phyloP scores from a whole-genome alignment of 768 basidiomycete species.

The Auricularia auricula-judae region DNA sequence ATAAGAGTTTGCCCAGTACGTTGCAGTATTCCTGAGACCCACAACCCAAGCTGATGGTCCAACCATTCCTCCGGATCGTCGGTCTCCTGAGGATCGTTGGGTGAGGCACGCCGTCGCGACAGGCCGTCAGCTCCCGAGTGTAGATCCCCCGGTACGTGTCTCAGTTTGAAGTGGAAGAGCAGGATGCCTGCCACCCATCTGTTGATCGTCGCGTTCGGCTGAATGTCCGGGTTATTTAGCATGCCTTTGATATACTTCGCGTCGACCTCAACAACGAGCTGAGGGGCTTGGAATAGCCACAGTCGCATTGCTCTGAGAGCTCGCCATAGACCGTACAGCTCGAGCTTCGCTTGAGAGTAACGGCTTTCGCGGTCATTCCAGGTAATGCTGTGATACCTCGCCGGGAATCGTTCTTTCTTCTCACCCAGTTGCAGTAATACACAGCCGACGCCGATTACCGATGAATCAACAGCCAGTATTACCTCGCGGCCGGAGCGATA shows the following conservation, averaged over 20 bases:
- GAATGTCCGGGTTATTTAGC: conserved; percentile 7
- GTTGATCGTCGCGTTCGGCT: conserved; percentile 6
- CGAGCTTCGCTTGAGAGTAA: conserved; percentile 30
- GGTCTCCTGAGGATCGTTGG: conserved; percentile 8
- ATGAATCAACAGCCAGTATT: conserved; percentile 16
- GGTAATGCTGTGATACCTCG: conserved; percentile 23
- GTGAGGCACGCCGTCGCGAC: conserved; percentile 12
- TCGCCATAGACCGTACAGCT: conserved; percentile 27
- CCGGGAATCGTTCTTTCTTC: conserved; percentile 9
- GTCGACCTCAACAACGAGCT: conserved; percentile 4
- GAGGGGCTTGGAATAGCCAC: conserved; percentile 16
- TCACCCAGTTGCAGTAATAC: conserved; percentile 10
- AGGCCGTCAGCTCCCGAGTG: conserved; percentile 7
- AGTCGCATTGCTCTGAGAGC: conserved; percentile 20
- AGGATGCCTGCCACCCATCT: conserved; percentile 4
- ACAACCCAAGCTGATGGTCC: not conserved
- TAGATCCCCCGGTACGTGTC: conserved; percentile 4
- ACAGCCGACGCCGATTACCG: conserved; percentile 13
- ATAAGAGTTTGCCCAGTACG: not conserved
- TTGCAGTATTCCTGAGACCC: not conserved
- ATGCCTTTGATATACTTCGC: conserved; percentile 7
- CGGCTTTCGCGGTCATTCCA: conserved; percentile 20
- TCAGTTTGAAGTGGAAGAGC: conserved; percentile 2
- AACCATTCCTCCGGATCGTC: conserved; percentile 7
- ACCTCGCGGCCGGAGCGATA: conserved; percentile 8